Conservation (phyloP, 2,329 filamentous ascomycete genomes). For the Aspergillus niger region DNA sequence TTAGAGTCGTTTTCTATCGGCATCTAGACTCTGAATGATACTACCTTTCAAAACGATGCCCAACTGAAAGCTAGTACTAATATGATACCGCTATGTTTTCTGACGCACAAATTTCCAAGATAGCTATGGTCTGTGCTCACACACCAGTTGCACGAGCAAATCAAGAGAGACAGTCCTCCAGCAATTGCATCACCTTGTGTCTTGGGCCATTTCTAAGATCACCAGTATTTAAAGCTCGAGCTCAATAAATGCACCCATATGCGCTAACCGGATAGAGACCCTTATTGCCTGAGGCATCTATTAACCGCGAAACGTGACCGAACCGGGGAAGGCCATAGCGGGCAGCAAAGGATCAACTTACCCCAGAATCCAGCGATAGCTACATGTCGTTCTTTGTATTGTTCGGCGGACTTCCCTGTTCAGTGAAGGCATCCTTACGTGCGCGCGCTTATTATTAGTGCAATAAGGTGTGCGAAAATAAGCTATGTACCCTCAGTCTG, state of each 20-base stretch:
- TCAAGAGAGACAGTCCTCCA: not conserved
- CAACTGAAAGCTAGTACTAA: no score
- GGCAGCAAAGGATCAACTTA: not conserved
- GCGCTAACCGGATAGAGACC: constrained; percentile 10
- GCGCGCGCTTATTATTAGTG: not conserved
- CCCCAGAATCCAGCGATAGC: not conserved
- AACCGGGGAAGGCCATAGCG: constrained; percentile 15
- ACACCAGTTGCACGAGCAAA: not conserved
- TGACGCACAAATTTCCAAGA: no score
- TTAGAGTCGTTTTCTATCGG: no score
- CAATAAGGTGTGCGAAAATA: not conserved
- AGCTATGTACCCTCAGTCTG: not conserved
- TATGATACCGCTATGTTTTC: no score
- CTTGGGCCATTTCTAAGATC: not conserved
- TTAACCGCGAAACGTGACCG: constrained; percentile 19
- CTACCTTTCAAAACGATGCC: no score
- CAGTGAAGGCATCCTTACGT: not conserved
- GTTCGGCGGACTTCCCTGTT: not conserved
- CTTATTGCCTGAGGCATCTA: constrained; percentile 18
- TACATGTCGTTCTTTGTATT: not conserved
- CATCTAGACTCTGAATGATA: no score
- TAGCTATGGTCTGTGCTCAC: no score
- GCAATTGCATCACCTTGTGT: no score
- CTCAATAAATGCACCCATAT: not conserved
- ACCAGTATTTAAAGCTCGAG: not conserved